These are phyloP conservation scores for Suillus paluster DNA, from an alignment of 768 basidiomycete species.

Conservation along the genomic window DNA sequence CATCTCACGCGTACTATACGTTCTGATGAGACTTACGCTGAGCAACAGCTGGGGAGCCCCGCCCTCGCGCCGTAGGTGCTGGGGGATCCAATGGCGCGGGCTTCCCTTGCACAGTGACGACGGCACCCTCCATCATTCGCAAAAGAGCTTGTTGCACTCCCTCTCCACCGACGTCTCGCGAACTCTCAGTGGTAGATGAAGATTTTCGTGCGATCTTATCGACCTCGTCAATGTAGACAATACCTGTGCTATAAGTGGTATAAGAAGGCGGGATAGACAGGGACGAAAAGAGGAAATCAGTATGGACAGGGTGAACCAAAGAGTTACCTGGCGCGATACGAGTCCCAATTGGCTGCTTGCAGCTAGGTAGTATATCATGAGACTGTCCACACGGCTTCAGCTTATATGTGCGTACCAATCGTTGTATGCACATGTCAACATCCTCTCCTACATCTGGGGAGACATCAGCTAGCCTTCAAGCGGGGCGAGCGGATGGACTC, in stretches of 20 bases:
- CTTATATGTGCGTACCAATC: conserved; percentile 53
- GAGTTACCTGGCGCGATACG: conserved; percentile 75
- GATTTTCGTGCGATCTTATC: conserved; percentile 86
- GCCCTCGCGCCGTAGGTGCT: conserved; percentile 54
- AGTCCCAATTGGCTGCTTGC: conserved; percentile 91
- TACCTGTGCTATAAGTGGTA: conserved; percentile 67
- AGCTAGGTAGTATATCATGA: conserved; percentile 48
- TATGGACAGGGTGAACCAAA: conserved; percentile 5
- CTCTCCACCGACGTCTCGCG: conserved; percentile 92
- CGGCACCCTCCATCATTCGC: conserved; percentile 92
- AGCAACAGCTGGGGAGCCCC: conserved; percentile 37
- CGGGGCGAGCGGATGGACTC: conserved; percentile 32
- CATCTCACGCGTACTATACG: conserved; percentile 29
- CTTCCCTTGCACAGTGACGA: conserved; percentile 82
- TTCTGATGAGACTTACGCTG: conserved; percentile 21
- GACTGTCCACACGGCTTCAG: not conserved
- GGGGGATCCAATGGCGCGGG: conserved; percentile 51
- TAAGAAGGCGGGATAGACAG: conserved; percentile 10
- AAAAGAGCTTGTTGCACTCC: conserved; percentile 94
- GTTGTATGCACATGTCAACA: conserved; percentile 88
- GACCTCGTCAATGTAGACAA: conserved; percentile 95
- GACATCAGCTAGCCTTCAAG: conserved; percentile 11
- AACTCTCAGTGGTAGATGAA: conserved; percentile 57
- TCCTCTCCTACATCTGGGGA: conserved; percentile 90
- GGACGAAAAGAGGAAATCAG: not conserved